Percentiles rank a stretch among this genome's conserved stretches.
These are phyloP conservation scores for Pinus tabuliformis DNA, from an alignment of 75 land plant species.

Conservation along the genomic window DNA sequence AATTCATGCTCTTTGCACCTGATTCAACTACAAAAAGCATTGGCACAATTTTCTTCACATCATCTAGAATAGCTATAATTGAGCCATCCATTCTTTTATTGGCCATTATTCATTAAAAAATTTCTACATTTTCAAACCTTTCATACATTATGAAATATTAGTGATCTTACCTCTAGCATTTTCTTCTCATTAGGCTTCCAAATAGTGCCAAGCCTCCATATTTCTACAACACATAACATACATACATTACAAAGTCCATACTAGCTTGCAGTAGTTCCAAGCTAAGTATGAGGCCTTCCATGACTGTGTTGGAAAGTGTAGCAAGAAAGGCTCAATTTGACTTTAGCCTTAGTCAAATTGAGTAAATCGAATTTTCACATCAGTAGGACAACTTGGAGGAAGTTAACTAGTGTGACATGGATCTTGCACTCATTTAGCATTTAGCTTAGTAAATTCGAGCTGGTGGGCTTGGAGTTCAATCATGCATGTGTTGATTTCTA, in stretches of 20 bases:
- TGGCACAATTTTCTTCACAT: neutral
- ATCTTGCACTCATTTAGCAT: too few relatives aligned
- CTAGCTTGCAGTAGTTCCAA: neutral
- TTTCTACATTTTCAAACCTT: neutral
- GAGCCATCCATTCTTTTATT: neutral
- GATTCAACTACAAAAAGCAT: neutral
- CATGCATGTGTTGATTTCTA: too few relatives aligned
- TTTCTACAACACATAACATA: neutral
- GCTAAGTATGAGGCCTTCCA: neutral
- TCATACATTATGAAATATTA: too few relatives aligned
- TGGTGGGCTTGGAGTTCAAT: too few relatives aligned
- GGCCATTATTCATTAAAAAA: neutral
- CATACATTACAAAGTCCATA: neutral
- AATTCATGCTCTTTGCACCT: neutral
- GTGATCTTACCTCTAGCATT: neutral
- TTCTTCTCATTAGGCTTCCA: neutral
- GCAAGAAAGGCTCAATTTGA: too few relatives aligned
- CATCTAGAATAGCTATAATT: neutral
- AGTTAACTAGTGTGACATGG: too few relatives aligned
- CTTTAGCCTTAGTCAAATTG: too few relatives aligned
- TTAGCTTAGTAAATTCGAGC: too few relatives aligned
- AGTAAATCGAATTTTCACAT: too few relatives aligned
- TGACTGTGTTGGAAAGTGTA: too few relatives aligned
- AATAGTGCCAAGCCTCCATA: neutral
- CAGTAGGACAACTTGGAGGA: too few relatives aligned